phyloP scores from a whole-genome alignment of 441 rosid genomes.

The Isatis lusitanica region DNA sequence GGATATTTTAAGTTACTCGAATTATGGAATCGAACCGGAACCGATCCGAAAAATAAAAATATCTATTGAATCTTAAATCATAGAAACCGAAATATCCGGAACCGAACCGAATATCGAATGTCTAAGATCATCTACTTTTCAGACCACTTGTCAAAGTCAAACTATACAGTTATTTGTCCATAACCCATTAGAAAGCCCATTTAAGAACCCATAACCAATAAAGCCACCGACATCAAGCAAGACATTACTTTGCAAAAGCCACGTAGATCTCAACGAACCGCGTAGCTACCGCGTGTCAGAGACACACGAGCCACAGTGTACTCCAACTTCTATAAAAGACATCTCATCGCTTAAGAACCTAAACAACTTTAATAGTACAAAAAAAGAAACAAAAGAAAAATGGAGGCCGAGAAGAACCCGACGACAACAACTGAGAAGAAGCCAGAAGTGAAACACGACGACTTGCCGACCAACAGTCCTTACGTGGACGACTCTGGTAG shows the following conservation, averaged over 20 bases:
- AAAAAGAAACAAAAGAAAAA: background rate
- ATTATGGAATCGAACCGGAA: too few species aligned
- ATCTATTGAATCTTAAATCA: too few species aligned
- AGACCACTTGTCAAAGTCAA: too few species aligned
- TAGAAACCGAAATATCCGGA: too few species aligned
- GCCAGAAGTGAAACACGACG: background rate
- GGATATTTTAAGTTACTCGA: too few species aligned
- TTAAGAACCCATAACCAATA: background rate
- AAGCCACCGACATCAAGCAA: slow-evolving; percentile 22
- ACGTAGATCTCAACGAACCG: slow-evolving; percentile 27
- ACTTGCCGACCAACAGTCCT: slow-evolving; percentile 15
- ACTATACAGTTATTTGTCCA: too few species aligned
- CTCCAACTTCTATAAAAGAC: background rate
- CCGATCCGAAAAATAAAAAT: too few species aligned
- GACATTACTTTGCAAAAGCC: background rate
- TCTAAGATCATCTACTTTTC: too few species aligned
- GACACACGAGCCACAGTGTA: background rate
- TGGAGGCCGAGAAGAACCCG: slow-evolving; percentile 20
- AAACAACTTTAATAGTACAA: background rate
- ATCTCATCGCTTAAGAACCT: background rate
- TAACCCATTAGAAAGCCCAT: background rate
- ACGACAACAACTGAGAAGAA: slow-evolving; percentile 10
- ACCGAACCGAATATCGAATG: too few species aligned
- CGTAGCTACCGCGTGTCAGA: slow-evolving; percentile 19
- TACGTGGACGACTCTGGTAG: slow-evolving; percentile 27